Conservation (phyloP, 495 filamentous ascomycete species). For the Talaromyces wortmannii region DNA sequence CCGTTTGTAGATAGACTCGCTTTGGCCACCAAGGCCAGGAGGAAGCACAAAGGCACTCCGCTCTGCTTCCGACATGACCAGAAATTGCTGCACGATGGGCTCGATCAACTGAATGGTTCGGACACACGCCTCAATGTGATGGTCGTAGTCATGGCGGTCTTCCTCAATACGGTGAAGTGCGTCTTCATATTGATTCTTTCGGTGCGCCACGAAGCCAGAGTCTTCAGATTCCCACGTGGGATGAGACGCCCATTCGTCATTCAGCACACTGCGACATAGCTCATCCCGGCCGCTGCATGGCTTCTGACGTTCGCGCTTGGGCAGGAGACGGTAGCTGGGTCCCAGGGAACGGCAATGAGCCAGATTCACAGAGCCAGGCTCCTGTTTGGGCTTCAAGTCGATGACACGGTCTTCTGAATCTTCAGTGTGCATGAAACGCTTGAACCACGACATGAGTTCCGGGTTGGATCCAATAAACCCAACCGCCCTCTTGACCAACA, state of each 20-base stretch:
- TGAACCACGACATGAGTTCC: constrained; percentile 83
- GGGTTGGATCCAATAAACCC: constrained; percentile 82
- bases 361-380: constrained; percentile 70
- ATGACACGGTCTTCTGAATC: constrained; percentile 67
- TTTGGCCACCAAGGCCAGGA: constrained; percentile 81
- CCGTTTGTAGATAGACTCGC: constrained; percentile 90
- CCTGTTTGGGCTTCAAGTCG: constrained; percentile 66
- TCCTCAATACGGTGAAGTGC: constrained; percentile 93
- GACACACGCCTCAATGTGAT: constrained; percentile 88
- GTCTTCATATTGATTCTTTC: constrained; percentile 93
- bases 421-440: constrained; percentile 64
- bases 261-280: constrained; percentile 83
- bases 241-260: constrained; percentile 98
- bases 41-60: constrained; percentile 68
- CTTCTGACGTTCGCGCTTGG: constrained; percentile 80
- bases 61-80: constrained; percentile 65
- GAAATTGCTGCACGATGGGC: constrained; percentile 83
- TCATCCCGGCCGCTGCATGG: constrained; percentile 90
- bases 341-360: constrained; percentile 90
- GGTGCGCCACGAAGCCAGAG: constrained; percentile 93
- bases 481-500: constrained; percentile 72
- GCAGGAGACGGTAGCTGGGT: constrained; percentile 89
- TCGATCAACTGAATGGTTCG: constrained; percentile 93
- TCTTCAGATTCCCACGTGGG: constrained; percentile 99
- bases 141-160: constrained; percentile 97